Percentiles rank a stretch among this genome's conserved stretches.
Conservation (phyloP, 2,329 filamentous ascomycete species). For the Pezicula neosporulosa region DNA sequence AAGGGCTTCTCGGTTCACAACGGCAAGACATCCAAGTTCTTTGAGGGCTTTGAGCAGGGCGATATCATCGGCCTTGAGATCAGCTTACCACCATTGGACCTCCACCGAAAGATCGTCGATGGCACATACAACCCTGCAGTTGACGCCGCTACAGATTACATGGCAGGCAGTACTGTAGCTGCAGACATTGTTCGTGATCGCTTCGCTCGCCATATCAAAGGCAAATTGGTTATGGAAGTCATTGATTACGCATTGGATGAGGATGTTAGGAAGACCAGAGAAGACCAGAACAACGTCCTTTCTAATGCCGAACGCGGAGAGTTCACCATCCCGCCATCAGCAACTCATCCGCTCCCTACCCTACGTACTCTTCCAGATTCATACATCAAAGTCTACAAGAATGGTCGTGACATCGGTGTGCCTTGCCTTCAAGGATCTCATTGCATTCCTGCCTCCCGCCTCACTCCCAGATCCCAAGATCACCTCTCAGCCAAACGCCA, state of each 20-base stretch:
- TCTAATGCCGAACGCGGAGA: constrained; percentile 36
- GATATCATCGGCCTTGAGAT: constrained; percentile 95
- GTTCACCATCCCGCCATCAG: constrained; percentile 56
- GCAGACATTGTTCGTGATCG: constrained; percentile 90
- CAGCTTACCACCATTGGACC: constrained; percentile 75
- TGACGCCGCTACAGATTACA: constrained; percentile 59
- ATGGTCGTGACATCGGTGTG: constrained; percentile 82
- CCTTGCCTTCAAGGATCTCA: constrained; percentile 81
- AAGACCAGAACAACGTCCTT: constrained; percentile 53
- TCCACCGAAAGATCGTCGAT: constrained; percentile 85
- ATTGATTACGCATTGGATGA: constrained; percentile 86
- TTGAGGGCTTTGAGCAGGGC: constrained; percentile 76
- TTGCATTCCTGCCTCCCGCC: constrained; percentile 88
- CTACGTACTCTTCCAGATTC: constrained; percentile 84
- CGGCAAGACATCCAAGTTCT: too few relatives aligned
- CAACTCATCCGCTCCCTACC: constrained; percentile 69
- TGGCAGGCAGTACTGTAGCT: constrained; percentile 49
- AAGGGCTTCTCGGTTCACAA: too few relatives aligned
- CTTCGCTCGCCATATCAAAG: constrained; percentile 90
- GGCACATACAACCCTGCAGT: constrained; percentile 85
- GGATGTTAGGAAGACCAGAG: constrained; percentile 82
- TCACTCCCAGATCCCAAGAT: constrained; percentile 52
- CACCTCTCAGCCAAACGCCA: constrained; percentile 54
- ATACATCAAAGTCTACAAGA: constrained; percentile 87
- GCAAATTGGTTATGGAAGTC: constrained; percentile 90